Evolutionary conservation across 257 asterid species (phyloP).

Genomic region (Solanum pimpinellifolium): DNA sequence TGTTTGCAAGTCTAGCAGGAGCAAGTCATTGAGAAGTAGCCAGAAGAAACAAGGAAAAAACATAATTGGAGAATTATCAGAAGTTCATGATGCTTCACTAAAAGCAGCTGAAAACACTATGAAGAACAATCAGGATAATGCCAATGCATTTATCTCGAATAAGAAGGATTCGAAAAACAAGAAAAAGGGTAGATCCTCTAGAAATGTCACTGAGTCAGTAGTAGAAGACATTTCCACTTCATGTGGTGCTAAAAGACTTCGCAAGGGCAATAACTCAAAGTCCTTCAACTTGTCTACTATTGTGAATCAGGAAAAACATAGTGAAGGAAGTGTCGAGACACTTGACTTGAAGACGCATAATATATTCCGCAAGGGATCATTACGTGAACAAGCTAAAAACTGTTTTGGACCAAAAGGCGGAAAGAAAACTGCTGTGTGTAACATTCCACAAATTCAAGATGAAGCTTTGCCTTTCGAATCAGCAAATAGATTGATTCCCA

Average conservation of each 20-base stretch:
- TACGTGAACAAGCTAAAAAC: slow-evolving; percentile 1
- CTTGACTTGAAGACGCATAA: slow-evolving; percentile 7
- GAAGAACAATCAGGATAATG: slow-evolving; percentile 11
- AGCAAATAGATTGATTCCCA: slow-evolving; percentile 10
- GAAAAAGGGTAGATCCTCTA: neutral
- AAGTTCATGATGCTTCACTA: slow-evolving; percentile 9
- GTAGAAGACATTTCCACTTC: slow-evolving; percentile 2
- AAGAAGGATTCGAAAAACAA: slow-evolving; percentile 11
- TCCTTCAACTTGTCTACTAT: slow-evolving; percentile 15
- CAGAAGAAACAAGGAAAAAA: slow-evolving; percentile 33
- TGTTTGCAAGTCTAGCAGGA: slow-evolving; percentile 10
- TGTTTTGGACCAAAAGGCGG: slow-evolving; percentile 4
- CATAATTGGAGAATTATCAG: slow-evolving; percentile 13
- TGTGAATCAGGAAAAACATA: slow-evolving; percentile 10
- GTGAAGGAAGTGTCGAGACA: neutral
- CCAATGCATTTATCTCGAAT: slow-evolving; percentile 1
- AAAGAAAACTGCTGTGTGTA: slow-evolving; percentile 15
- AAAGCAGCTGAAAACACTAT: slow-evolving; percentile 4
- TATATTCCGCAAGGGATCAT: slow-evolving; percentile 4
- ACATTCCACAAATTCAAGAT: slow-evolving; percentile 8
- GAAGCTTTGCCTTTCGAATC: slow-evolving; percentile 11
- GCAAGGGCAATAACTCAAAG: neutral
- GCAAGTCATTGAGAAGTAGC: slow-evolving; percentile 8
- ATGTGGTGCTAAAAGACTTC: slow-evolving; percentile 14
- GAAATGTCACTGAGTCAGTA: slow-evolving; percentile 4